Evolutionary conservation across 768 basidiomycete genomes (phyloP), one percentile per base, ranked within the genome.

Genomic region (Megacollybia marginata): DNA sequence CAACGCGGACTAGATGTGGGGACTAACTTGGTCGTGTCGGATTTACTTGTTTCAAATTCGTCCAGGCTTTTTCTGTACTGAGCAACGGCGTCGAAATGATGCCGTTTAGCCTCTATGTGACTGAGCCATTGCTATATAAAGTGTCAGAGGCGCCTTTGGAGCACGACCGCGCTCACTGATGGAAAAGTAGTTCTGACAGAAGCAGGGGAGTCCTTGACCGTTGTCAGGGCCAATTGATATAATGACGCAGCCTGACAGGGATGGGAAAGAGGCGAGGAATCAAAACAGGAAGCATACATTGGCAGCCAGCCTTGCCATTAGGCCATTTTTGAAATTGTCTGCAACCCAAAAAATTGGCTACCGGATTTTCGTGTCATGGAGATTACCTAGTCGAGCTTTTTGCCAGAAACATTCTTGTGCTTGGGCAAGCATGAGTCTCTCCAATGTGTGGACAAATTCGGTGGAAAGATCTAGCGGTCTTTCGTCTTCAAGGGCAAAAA

Each of bases 401-500:
- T 95, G 93, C 94, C 94, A 98, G 38, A 83, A 91, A 61, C 91
- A 95, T 68, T 99, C 96, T 57, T 98, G 95, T 1, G 93, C 94
- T 65, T 97, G 92, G 1, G 92, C 92, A 5, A 94, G 75, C 80
- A 92, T 85, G 49, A 97, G 75, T 54, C 67, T 78, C 59, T 89
- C 81, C 40, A 96, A 60, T 23, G 80, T 73, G 44, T 70, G 72
- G 19, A 89, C 58, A 56, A 86, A 83, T 0, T 77, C 59, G 20
- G 69, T 65, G 0, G 83, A 76, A 23, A 96, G 73, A 62, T 97
- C 95, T 13, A 72, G 56, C 0, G 85, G 80, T n/a, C 80, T 72
- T 34, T 83, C 80, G 40, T 71, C 70, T 16, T 76, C 72, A 7
- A 70, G 65, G 0, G 76, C 62, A 18, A 74, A 67, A 1, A 57